Evolutionary conservation across 768 basidiomycete species (phyloP).

Genomic region (Hebeloma cylindrosporum): DNA sequence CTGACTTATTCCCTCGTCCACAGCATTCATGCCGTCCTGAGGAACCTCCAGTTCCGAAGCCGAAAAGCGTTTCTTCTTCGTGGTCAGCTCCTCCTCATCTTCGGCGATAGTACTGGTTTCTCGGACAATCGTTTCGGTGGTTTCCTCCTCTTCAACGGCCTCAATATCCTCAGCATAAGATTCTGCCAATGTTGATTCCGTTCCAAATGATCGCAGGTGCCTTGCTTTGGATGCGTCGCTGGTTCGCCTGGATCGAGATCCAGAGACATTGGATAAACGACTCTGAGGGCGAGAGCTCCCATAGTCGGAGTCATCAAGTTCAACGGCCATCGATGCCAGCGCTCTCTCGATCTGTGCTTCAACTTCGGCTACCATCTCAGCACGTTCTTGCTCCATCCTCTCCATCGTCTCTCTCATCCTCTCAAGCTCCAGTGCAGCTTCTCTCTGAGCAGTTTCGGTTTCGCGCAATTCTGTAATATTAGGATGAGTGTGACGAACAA

Average conservation of each 20-base stretch:
- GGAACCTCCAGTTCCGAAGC: conserved; percentile 60
- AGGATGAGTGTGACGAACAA: conserved; percentile 8
- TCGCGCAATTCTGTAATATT: conserved; percentile 64
- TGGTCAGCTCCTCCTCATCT: conserved; percentile 53
- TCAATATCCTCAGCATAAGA: conserved; percentile 44
- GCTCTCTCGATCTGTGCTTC: conserved; percentile 90
- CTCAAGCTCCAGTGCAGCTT: conserved; percentile 79
- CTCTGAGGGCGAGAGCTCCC: conserved; percentile 66
- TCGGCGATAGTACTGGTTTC: conserved; percentile 58
- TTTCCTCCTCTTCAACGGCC: conserved; percentile 18
- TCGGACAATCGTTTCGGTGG: conserved; percentile 38
- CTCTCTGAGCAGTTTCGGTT: conserved; percentile 78
- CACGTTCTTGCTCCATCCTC: conserved; percentile 82
- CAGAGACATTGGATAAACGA: conserved; percentile 61
- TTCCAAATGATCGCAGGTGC: conserved; percentile 68
- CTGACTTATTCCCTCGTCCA: conserved; percentile 81
- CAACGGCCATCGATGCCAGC: conserved; percentile 81
- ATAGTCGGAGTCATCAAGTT: conserved; percentile 76
- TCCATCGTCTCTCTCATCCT: conserved; percentile 86
- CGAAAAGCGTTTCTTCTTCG: conserved; percentile 78
- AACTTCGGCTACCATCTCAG: conserved; percentile 90
- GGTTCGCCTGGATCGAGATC: conserved; percentile 54
- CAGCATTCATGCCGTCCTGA: conserved; percentile 83
- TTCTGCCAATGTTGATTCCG: conserved; percentile 81
- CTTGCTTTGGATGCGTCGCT: conserved; percentile 58